Conservation (phyloP, 2,329 filamentous ascomycete genomes). For the Cladosporium velox region DNA sequence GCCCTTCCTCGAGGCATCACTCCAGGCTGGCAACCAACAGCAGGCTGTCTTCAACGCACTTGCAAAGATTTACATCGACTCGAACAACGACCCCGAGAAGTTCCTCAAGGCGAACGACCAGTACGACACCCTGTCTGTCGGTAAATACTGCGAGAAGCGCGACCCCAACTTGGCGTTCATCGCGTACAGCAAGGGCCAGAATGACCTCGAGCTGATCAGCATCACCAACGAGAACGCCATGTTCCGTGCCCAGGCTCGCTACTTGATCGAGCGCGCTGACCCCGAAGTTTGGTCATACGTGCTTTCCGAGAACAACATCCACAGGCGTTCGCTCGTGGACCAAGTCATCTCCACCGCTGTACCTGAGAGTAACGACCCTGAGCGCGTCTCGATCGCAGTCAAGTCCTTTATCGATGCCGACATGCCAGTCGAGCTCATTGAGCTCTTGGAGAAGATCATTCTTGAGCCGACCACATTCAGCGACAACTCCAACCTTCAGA, state of each 20-base stretch:
- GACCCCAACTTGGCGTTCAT: constrained; percentile 95
- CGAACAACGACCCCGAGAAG: constrained; percentile 95
- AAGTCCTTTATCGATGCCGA: constrained; percentile 90
- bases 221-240: constrained; percentile 99
- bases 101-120: constrained; percentile 97
- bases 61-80: constrained; percentile 99
- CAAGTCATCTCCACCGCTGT: constrained; percentile 96
- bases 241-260: constrained; percentile 97
- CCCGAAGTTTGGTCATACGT: constrained; percentile 92
- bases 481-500: constrained; percentile 95
- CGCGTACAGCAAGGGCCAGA: constrained; percentile 93
- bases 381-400: constrained; percentile 92
- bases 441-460: constrained; percentile 98
- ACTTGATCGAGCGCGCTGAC: constrained; percentile 88
- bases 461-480: constrained; percentile 99
- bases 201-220: constrained; percentile 93
- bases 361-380: constrained; percentile 79
- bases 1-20: constrained; percentile 91
- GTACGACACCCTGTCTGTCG: constrained; percentile 88
- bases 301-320: constrained; percentile 91
- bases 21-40: constrained; percentile 89
- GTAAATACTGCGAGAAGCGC: constrained; percentile 98
- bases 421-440: constrained; percentile 89
- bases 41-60: constrained; percentile 96
- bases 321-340: constrained; percentile 89